A percentile compares a stretch with the other conserved stretches of the same genome.
Conservation (phyloP, 148 eudicot species). For the Fagopyrum homotropicum region DNA sequence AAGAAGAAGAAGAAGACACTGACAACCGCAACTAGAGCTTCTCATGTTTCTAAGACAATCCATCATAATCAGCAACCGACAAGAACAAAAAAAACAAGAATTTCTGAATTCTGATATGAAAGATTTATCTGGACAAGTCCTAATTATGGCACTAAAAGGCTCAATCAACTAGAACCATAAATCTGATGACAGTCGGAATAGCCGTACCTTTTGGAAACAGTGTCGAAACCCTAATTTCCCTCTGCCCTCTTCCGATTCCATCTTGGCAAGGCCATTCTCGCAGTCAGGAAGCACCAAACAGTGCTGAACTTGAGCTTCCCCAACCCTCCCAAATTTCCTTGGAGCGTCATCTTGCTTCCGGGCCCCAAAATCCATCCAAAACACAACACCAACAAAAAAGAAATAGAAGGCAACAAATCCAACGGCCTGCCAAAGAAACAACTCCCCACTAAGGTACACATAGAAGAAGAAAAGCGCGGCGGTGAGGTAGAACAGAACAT, state of each 20-base stretch:
- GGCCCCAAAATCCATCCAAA: slow-evolving; percentile 86
- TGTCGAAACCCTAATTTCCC: slow-evolving; percentile 18
- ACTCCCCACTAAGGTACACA: slow-evolving; percentile 87
- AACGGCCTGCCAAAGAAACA: slow-evolving; percentile 83
- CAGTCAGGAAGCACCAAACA: slow-evolving; percentile 18
- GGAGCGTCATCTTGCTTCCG: slow-evolving; percentile 18
- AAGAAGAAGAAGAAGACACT: background rate
- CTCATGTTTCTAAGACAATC: background rate
- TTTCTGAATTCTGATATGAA: background rate
- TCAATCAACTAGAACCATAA: background rate
- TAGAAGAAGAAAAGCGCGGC: slow-evolving; percentile 67
- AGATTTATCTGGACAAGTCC: background rate
- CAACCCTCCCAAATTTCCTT: slow-evolving; percentile 12
- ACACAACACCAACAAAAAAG: slow-evolving; percentile 87
- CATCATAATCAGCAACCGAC: background rate
- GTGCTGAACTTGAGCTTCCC: slow-evolving; percentile 25
- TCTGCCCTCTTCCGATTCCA: slow-evolving; percentile 17
- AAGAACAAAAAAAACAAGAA: background rate
- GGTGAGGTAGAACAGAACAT: slow-evolving; percentile 71
- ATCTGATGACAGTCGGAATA: background rate
- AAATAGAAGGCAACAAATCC: slow-evolving; percentile 88
- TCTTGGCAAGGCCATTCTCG: slow-evolving; percentile 25
- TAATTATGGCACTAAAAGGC: background rate
- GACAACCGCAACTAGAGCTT: background rate
- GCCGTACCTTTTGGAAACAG: slow-evolving; percentile 44